A percentile compares a stretch with the other conserved stretches of the same genome.
Conservation (phyloP, 2,329 filamentous ascomycete species). For the Macrophomina pseudophaseolina region DNA sequence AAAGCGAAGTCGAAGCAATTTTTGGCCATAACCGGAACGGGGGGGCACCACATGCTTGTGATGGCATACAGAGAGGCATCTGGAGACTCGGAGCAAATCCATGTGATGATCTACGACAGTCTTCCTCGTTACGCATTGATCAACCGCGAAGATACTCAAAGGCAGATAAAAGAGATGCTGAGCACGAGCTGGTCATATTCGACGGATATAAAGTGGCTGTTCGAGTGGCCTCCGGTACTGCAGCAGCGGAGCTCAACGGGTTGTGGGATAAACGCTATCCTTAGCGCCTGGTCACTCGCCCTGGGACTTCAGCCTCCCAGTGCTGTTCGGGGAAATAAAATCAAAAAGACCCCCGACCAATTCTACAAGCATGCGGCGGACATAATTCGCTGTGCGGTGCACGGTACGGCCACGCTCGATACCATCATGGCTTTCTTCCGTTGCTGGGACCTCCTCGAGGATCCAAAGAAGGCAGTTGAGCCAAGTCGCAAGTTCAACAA, state of each 20-base stretch:
- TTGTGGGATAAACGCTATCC: constrained; percentile 30
- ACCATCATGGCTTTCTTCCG: neutral
- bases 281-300: constrained; percentile 32
- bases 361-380: neutral
- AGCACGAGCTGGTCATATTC: too few relatives aligned
- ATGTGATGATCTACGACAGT: too few relatives aligned
- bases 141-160: too few relatives aligned
- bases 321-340: too few relatives aligned
- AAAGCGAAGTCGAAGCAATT: too few relatives aligned
- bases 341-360: too few relatives aligned
- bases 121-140: too few relatives aligned
- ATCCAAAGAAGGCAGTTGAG: neutral
- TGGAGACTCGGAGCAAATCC: too few relatives aligned
- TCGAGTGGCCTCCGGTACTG: neutral
- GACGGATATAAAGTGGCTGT: neutral
- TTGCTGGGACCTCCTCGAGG: neutral
- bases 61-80: too few relatives aligned
- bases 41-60: too few relatives aligned
- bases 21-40: too few relatives aligned
- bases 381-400: neutral
- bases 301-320: constrained; percentile 23
- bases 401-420: neutral
- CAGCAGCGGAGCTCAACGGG: neutral
- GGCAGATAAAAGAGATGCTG: too few relatives aligned
- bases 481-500: neutral